Conservation (phyloP, 1,139 yeast species). For the Hemisphaericaspora lyxosophila region DNA sequence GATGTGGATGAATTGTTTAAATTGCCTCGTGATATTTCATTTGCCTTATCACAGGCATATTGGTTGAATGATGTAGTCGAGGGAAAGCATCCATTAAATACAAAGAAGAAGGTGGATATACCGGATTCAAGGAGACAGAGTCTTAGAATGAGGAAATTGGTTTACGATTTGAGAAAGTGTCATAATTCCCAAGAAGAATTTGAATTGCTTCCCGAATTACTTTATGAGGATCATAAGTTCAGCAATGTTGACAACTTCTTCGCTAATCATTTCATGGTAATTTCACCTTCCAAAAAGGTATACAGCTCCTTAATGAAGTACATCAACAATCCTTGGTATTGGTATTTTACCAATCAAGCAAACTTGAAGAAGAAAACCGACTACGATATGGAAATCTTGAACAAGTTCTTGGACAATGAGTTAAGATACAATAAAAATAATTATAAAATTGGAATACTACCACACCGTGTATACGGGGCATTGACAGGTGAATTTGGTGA, state of each 20-base stretch:
- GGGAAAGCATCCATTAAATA: constrained; percentile 15
- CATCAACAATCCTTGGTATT: constrained; percentile 32
- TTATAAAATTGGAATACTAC: constrained; percentile 38
- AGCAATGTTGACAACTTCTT: constrained; percentile 32
- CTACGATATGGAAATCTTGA: constrained; percentile 53
- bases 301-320: constrained; percentile 32
- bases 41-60: constrained; percentile 41
- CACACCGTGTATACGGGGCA: constrained; percentile 48
- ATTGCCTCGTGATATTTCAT: constrained; percentile 26
- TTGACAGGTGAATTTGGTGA: constrained; percentile 51
- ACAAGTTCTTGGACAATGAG: constrained; percentile 31
- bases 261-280: constrained; percentile 46
- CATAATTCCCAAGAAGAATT: constrained; percentile 9
- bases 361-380: constrained; percentile 26
- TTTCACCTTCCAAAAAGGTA: constrained; percentile 34
- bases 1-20: constrained; percentile 36
- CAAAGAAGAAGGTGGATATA: constrained; percentile 16
- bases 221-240: constrained; percentile 30
- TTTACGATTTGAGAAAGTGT: constrained; percentile 11
- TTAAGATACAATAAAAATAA: constrained; percentile 17
- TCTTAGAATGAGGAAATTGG: constrained; percentile 14
- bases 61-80: constrained; percentile 28
- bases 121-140: constrained; percentile 16
- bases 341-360: constrained; percentile 25
- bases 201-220: constrained; percentile 19